Base-by-base conservation (phyloP, 2,329 filamentous ascomycete species). In the Exophiala oligosperma region DNA sequence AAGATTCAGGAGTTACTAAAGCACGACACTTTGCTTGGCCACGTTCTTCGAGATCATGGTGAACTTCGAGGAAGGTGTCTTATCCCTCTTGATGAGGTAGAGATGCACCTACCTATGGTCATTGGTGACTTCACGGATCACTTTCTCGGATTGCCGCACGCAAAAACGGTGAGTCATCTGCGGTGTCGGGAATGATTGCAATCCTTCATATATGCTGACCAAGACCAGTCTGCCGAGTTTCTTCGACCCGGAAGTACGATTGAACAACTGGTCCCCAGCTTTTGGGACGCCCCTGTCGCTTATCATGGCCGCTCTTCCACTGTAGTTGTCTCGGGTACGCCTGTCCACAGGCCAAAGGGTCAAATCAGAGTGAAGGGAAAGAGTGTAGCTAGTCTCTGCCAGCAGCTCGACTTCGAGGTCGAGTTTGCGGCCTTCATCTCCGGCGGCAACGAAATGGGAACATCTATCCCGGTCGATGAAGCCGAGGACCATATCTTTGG, bases 341-440 rank as follows among this genome's bases (percentile, higher is more conserved):
- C 54, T 21, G 26, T 64, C 7, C 49, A 44, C 29, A 26, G 62
- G 17, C 62, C 60, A 12, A 56, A 54, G 14, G 52, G 49, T 14
- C 52, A 51, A 38, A 48, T 32, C 24, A 26, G 37, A 3, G 44
- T 49, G 5, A 46, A 59, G 12, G 60, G 54, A 28, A 38, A 52
- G 21, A n/a, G 46, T 2, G 41, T 53, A 4, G 86, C 89, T 61
- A 81, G 79, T 7, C 81, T 87, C 0, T 84, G 81, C 69, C 81
- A 82, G 63, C 84, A 83, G 67, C 76, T 94, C 1, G 90, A 93
- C 67, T 85, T 92, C 29, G 90, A 93, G 72, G 79, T 93, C 1
- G 90, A 93, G 72, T 75, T 94, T n/a, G 90, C 88, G 1, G 88
- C 84, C 41, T 89, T 92, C 67, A 79, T 93, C 6, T 84, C 83